Base-by-base conservation (phyloP, 2,329 filamentous ascomycete species). In the Aspergillus niger region DNA sequence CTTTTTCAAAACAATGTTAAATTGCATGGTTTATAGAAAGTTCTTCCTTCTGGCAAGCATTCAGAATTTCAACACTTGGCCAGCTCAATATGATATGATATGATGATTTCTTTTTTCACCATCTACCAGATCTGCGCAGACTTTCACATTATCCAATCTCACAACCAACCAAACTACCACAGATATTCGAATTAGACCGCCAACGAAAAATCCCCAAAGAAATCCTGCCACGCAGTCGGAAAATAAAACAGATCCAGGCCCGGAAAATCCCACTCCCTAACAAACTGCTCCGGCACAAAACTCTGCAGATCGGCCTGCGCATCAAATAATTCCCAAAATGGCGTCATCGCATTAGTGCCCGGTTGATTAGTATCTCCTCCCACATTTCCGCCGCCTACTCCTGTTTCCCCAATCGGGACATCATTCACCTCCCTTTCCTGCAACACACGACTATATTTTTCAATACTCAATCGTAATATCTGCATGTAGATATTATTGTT, bases 201-300 rank as follows among this genome's bases (percentile, higher is more conserved):
- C 50, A 75, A 58, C 15, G 75, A 70, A 57, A 81, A 77, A 59
- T 82, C 77, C 3, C 79, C 76, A 60, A 83, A 82, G 60, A 81
- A 72, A 61, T 80, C 77, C 57, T 82, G 80, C 77, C 80, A 81
- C 5, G 76, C 76, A 10, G 77, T 73, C 0, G 80, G 79, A 44
- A 81, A 76, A 66, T 82, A 81, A 65, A 81, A 80, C 44, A 85
- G 57, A 74, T 81, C 83, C 38, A 85, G 66, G 0, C 82, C 83
- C 0, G 83, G 83, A 62, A 85, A 85, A 61, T 84, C 82, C 83
- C 82, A 85, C 60, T 85, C 83, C n/a, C 83, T 81, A 0, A 84
- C 78, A 62, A 85, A 85, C 59, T 85, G 81, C 62, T 81, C 80
- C 0, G 83, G 83, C 0, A 83, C 77, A 70, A 85, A 85, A 8